Evolutionary conservation across 768 basidiomycete species (phyloP).

Genomic region (Pisolithus marmoratus): DNA sequence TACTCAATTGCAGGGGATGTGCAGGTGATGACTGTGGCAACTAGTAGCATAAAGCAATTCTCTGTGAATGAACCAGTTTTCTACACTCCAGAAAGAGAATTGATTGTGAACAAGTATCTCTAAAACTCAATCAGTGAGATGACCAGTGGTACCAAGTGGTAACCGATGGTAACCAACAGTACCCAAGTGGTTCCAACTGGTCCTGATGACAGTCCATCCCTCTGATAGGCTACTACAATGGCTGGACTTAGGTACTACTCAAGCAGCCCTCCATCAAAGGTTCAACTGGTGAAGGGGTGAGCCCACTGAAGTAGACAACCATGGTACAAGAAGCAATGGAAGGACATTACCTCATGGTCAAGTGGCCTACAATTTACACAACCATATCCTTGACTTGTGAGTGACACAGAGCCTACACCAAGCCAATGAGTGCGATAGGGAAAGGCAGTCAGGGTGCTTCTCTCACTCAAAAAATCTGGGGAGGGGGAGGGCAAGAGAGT

Average conservation of each 20-base stretch:
- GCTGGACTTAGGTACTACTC: conserved; percentile 15
- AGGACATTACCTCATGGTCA: neutral
- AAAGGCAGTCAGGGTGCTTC: conserved; percentile 17
- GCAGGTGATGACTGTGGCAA: no score
- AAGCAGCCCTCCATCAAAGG: conserved; percentile 16
- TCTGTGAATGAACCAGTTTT: no score
- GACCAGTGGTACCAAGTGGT: no score
- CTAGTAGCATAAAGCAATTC: no score
- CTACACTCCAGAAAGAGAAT: no score
- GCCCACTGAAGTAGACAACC: conserved; percentile 13
- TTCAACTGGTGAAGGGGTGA: conserved; percentile 34
- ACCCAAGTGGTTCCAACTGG: no score
- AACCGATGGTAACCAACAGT: no score
- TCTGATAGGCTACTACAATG: no score
- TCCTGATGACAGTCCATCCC: no score
- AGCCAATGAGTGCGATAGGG: conserved; percentile 30
- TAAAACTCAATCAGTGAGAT: no score
- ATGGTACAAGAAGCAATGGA: neutral
- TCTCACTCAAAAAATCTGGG: conserved; percentile 12
- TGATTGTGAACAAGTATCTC: no score
- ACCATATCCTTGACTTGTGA: neutral
- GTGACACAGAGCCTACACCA: conserved; percentile 16
- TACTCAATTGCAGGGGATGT: no score
- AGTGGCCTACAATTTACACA: neutral
- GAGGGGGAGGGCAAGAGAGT: conserved; percentile 3